Base-by-base conservation (phyloP, 352 stramenopile genomes). In the Phytophthora hybrid region DNA sequence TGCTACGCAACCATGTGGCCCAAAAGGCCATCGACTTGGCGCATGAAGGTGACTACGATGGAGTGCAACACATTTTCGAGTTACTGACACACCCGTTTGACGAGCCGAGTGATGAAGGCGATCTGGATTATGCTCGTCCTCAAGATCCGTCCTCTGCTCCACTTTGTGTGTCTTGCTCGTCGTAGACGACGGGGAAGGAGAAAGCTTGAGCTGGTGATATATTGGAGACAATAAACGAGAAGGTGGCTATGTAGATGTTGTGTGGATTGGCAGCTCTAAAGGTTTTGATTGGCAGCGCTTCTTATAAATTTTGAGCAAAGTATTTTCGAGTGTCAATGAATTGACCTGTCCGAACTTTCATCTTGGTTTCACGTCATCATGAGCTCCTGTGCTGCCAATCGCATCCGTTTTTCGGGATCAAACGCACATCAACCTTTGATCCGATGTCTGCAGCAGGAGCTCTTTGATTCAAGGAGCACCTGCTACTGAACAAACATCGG, bases 1-100 rank as follows among this genome's bases (percentile, higher is more conserved):
- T 97, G 8, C 71, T 97, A 23, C 90, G 93, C 47, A 98, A 98
- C 75, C 91, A 97, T 59, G 87, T 97, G n/a, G 90, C 87, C 37
- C 93, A 98, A 77, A 82, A 80, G 49, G 90, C 90, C 11, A 98
- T 98, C 23, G 88, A 97, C 19, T 82, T 82, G 23, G 93, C 93
- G 1, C 72, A 88, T 18, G 78, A 82, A 26, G 88, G 91, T 5
- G 82, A 97, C 53, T 91, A 88, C 62, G 71, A 83, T 9, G 59
- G 72, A 18, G 87, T 97, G 19, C 71, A 85, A 37, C 84, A 89
- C 56, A 90, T 96, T 63, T 80, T 95, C 26, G 52, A 90, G n/a
- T 59, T 96, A 16, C 37, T 96, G 34, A 89, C 76, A 19, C 73
- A 89, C 53, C 90, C 90, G 41, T 97, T 94, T 63, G 79, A 93